A percentile compares a stretch with the other conserved stretches of the same genome.
Evolutionary conservation across 768 basidiomycete genomes (phyloP).

Genomic region (Baorangia bicolor): DNA sequence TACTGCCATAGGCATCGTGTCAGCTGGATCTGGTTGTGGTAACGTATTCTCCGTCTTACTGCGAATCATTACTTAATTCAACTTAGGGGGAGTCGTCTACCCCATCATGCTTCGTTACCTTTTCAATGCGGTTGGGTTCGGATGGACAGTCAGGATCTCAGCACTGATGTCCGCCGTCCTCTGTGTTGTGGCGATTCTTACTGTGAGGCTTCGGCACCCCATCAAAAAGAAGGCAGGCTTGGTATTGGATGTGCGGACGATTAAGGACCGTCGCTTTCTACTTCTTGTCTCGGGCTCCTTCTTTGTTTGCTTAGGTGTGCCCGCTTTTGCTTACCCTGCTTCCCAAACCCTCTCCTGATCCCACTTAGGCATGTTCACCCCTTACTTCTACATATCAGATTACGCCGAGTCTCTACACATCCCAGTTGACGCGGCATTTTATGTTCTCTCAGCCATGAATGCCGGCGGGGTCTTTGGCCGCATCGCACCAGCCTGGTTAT

Average conservation of each 20-base stretch:
- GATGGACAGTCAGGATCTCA: constrained; percentile 60
- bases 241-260: constrained; percentile 27
- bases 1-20: constrained; percentile 68
- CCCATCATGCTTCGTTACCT: constrained; percentile 62
- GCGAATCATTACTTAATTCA: constrained; percentile 20
- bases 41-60: constrained; percentile 7
- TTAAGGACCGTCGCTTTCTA: constrained; percentile 51
- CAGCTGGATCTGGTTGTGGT: constrained; percentile 70
- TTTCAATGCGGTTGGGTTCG: constrained; percentile 55
- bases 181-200: constrained; percentile 46
- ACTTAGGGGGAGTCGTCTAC: constrained; percentile 64
- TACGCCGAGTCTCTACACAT: constrained; percentile 48
- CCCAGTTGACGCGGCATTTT: constrained; percentile 43
- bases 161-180: constrained; percentile 50
- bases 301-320: constrained; percentile 60
- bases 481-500: constrained; percentile 58
- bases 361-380: constrained; percentile 61
- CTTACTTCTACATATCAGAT: constrained; percentile 67
- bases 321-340: neutral
- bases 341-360: neutral
- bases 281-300: constrained; percentile 54
- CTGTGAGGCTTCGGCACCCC: constrained; percentile 39
- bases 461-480: constrained; percentile 67
- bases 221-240: constrained; percentile 16
- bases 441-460: constrained; percentile 65